Evolutionary conservation across 306 rosid genomes (phyloP), one percentile per base, ranked within the genome.

Genomic region (Cicer bijugum): DNA sequence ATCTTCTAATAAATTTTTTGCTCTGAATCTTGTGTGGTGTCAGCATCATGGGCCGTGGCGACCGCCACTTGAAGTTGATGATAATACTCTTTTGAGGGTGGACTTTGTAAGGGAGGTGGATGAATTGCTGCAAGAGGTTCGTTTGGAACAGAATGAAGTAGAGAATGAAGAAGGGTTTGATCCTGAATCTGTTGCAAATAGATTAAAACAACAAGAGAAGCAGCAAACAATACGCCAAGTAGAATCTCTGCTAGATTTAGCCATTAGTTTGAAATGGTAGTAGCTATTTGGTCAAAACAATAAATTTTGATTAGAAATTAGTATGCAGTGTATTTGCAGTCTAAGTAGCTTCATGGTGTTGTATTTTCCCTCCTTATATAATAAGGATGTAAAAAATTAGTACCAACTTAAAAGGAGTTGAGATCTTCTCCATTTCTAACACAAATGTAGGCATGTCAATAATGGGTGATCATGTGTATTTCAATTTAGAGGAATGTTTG

Each of bases 61-160:
- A 75, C 92, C 88, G 1, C 78, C 87, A 12, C 78, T 87, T 56
- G 96, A 94, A 75, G 84, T n/a, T 28, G 81, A 72, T 38, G 98
- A 91, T 56, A 74, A 91, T 56, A 74, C 80, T 33, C 86, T 94
- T 33, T 69, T 91, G 82, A 91, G 97, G 81, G 95, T 85, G 62
- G 97, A 94, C 85, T 94, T 94, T 42, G 89, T 91, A 14, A 87
- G 97, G 81, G 97, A 94, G 86, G 96, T 94, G 73, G 89, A 87
- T 85, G 97, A 60, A 74, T 78, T 91, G 86, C 86, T 94, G 42
- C 89, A 81, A 85, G 95, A 94, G 78, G 91, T 94, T 62, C 80
- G 87, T 37, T 74, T 70, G 12, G 91, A 83, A 58, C 75, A 69
- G 63, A 76, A 72, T 45, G 84, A 86, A 75, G 75, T 56, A 16